Base-by-base conservation (phyloP, 2,329 filamentous ascomycete genomes). In the Alternaria conjuncta region DNA sequence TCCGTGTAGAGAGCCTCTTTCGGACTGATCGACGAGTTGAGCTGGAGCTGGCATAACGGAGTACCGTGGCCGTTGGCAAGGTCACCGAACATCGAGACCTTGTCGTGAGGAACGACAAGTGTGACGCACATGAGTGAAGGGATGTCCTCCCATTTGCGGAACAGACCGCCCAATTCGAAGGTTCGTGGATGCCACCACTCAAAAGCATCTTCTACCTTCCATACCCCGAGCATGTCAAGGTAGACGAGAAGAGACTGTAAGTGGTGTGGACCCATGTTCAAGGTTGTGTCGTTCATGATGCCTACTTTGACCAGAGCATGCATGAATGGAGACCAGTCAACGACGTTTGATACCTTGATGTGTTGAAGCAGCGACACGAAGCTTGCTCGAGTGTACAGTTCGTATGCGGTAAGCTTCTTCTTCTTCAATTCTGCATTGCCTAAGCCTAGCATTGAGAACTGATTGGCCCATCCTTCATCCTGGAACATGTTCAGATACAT, bases 321-420 rank as follows among this genome's bases (percentile, higher is more conserved):
- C 5, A 64, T 64, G 43, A 63, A 44, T 5, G 23, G 25, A 30
- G 26, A 11, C 58, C 64, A 65, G 12, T 66, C 54, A 12, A 58
- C 57, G 6, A 61, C 21, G 1, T 21, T 25, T 2, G 28, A 43
- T 2, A 20, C 49, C 26, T 61, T 53, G 23, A 71, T 45, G 11
- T 30, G 23, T 11, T 55, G 63, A 25, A 73, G 50, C 23, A 71
- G 11, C 5, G 50, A 43, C 5, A 51, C 57, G 18, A 69, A 59
- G 30, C 66, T 69, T 13, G 61, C 66, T 7, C 66, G 60, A 2
- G 54, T 65, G 28, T 72, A 63, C 11, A 54, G 69, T 4, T 73
- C 56, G 26, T n/a, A 54, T 18, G 47, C 49, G 62, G 61, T 23
- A 69, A 82, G 21, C 70, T 66, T 63, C 4, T 23, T 25, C 15